Conservation (phyloP, 495 filamentous ascomycete species). For the Penicillium simplicissimum region DNA sequence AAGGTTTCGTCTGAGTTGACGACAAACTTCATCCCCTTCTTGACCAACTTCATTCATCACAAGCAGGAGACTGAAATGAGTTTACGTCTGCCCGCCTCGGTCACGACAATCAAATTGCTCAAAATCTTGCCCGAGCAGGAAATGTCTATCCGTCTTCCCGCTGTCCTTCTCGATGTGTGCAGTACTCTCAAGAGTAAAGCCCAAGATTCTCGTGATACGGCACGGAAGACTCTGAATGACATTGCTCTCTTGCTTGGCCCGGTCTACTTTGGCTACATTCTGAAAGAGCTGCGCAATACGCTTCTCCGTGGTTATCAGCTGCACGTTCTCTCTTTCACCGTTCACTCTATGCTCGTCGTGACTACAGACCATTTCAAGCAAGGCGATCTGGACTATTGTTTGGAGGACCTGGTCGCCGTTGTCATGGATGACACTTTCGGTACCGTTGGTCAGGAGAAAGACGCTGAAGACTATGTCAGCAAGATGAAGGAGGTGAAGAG, state of each 20-base stretch:
- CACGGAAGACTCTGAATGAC: slow-evolving; percentile 81
- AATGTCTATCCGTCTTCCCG: slow-evolving; percentile 70
- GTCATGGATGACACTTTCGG: slow-evolving; percentile 99
- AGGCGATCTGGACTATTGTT: slow-evolving; percentile 87
- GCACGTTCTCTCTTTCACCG: slow-evolving; percentile 91
- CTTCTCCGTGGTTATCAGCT: slow-evolving; percentile 85
- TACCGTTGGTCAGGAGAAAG: slow-evolving; percentile 93
- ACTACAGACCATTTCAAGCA: slow-evolving; percentile 72
- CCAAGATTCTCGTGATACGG: slow-evolving; percentile 86
- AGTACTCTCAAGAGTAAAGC: slow-evolving; percentile 87
- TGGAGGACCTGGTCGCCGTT: slow-evolving; percentile 71
- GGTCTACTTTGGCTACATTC: slow-evolving; percentile 81
- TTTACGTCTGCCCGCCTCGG: slow-evolving; percentile 81
- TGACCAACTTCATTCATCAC: slow-evolving; percentile 81
- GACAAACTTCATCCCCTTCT: slow-evolving; percentile 70
- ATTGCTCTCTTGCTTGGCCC: slow-evolving; percentile 79
- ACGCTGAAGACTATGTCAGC: slow-evolving; percentile 91
- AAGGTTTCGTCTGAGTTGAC: slow-evolving; percentile 75
- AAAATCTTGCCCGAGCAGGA: slow-evolving; percentile 72
- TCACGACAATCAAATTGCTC: slow-evolving; percentile 82
- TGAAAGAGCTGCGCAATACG: slow-evolving; percentile 84
- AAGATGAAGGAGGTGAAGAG: slow-evolving; percentile 97
- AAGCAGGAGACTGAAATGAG: slow-evolving; percentile 94
- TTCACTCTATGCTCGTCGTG: slow-evolving; percentile 85
- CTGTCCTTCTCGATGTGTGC: slow-evolving; percentile 86